Conservation (phyloP, 352 stramenopile species). For the Halophytophthora polymorphica region DNA sequence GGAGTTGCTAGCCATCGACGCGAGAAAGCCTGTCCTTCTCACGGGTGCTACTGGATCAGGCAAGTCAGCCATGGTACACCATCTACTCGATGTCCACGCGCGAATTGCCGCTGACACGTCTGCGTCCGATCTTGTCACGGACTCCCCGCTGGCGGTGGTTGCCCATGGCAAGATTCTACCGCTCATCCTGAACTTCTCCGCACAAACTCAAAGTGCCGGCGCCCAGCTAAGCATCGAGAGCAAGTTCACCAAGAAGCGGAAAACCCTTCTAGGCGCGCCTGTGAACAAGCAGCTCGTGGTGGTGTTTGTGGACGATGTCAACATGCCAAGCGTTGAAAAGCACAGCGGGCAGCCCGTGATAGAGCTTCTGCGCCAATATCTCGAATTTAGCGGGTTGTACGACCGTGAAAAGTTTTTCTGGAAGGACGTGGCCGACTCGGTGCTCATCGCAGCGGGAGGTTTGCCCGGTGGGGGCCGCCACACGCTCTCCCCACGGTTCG, state of each 20-base stretch:
- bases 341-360: slow-evolving; percentile 74
- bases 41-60: slow-evolving; percentile 87
- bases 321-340: slow-evolving; percentile 82
- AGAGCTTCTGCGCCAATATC: slow-evolving; percentile 68
- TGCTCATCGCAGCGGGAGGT: slow-evolving; percentile 63
- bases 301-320: slow-evolving; percentile 90
- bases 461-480: slow-evolving; percentile 57
- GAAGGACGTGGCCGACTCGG: slow-evolving; percentile 68
- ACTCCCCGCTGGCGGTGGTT: slow-evolving; percentile 15
- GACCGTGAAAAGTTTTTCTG: slow-evolving; percentile 84
- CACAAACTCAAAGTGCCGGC: slow-evolving; percentile 77
- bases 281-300: slow-evolving; percentile 69
- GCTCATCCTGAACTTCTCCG: slow-evolving; percentile 81
- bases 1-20: slow-evolving; percentile 49
- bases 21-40: slow-evolving; percentile 76
- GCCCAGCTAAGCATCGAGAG: slow-evolving; percentile 87
- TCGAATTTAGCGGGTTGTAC: slow-evolving; percentile 75
- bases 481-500: slow-evolving; percentile 54
- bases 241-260: slow-evolving; percentile 91
- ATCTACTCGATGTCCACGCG: slow-evolving; percentile 48
- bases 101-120: slow-evolving; percentile 18
- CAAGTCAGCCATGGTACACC: slow-evolving; percentile 85
- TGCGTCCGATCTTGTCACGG: slow-evolving; percentile 5
- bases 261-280: slow-evolving; percentile 88
- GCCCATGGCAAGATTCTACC: slow-evolving; percentile 34